A percentile compares a stretch with the other conserved stretches of the same genome.
Conservation (phyloP, 768 basidiomycete genomes). For the Rickenella mellea region DNA sequence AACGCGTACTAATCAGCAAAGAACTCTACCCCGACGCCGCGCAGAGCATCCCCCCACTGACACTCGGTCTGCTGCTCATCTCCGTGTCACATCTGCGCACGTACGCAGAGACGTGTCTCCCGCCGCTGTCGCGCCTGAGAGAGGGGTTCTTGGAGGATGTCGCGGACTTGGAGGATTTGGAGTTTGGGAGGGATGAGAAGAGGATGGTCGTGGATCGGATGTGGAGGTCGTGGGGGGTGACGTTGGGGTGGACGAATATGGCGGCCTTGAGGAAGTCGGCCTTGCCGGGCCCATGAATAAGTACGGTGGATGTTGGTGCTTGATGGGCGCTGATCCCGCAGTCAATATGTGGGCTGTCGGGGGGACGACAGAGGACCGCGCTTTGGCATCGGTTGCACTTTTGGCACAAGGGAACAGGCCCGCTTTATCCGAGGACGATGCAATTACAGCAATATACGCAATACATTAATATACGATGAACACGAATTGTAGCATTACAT, state of each 20-base stretch:
- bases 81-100: slow-evolving; percentile 57
- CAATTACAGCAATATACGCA: no score
- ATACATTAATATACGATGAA: no score
- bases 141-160: slow-evolving; percentile 84
- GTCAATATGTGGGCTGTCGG: no score
- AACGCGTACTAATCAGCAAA: slow-evolving; percentile 45
- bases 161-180: slow-evolving; percentile 68
- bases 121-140: slow-evolving; percentile 48
- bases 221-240: slow-evolving; percentile 78
- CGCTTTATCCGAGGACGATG: no score
- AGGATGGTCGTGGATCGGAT: slow-evolving; percentile 72
- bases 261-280: slow-evolving; percentile 12
- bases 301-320: no score
- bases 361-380: no score
- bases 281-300: no score
- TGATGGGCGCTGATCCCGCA: no score
- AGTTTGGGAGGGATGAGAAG: slow-evolving; percentile 61
- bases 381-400: no score
- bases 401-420: no score
- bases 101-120: slow-evolving; percentile 51
- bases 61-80: slow-evolving; percentile 65
- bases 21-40: slow-evolving; percentile 4
- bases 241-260: slow-evolving; percentile 48
- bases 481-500: no score
- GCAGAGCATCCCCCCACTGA: slow-evolving; percentile 35